These are phyloP conservation scores for Botryosphaeria agaves DNA, from an alignment of 2,329 filamentous ascomycete species.

Conservation along the genomic window DNA sequence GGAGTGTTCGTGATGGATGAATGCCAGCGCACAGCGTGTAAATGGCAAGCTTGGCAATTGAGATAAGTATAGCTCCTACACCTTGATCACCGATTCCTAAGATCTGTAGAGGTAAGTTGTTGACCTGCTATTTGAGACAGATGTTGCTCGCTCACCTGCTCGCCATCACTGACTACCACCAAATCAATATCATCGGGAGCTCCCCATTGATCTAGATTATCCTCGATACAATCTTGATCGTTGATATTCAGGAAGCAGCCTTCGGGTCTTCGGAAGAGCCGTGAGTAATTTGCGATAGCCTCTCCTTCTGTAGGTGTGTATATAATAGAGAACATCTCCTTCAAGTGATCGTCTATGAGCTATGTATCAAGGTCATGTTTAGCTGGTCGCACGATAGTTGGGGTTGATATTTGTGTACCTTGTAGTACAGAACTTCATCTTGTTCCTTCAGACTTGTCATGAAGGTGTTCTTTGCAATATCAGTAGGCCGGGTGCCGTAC, in stretches of 20 bases:
- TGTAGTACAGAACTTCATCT: conserved; percentile 69
- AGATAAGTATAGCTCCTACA: conserved; percentile 70
- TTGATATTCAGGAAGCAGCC: conserved; percentile 68
- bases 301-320: conserved; percentile 86
- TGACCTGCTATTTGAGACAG: neutral
- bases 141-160: conserved; percentile 22
- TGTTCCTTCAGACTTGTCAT: conserved; percentile 73
- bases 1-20: conserved; percentile 59
- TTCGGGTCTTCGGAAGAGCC: conserved; percentile 59
- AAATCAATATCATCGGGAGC: conserved; percentile 62
- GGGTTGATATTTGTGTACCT: conserved; percentile 23
- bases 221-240: conserved; percentile 46
- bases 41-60: conserved; percentile 64
- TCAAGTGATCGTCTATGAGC: conserved; percentile 59
- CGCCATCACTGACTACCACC: conserved; percentile 65
- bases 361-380: no score
- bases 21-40: conserved; percentile 79
- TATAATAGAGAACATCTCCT: conserved; percentile 81
- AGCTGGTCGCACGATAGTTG: no score
- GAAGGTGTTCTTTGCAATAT: conserved; percentile 74
- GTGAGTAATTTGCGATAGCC: conserved; percentile 70
- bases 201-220: conserved; percentile 52
- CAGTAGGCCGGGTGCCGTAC: conserved; percentile 43
- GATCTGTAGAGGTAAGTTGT: conserved; percentile 43
- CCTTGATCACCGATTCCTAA: conserved; percentile 83